Evolutionary conservation across 345 rosid species (phyloP).

Genomic region (Linum lewisii): DNA sequence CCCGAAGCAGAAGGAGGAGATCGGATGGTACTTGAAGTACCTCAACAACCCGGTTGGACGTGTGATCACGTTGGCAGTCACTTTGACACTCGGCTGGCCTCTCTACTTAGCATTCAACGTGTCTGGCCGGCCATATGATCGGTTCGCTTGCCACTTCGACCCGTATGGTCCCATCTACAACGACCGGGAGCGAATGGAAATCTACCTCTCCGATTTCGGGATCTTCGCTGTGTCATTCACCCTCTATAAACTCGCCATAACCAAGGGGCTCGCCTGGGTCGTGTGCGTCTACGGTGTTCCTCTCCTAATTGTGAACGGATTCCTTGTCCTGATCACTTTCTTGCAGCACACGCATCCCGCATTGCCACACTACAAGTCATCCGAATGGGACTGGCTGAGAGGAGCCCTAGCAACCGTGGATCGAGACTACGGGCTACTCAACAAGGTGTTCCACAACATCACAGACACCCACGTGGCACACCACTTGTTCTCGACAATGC

Average conservation of each 20-base stretch:
- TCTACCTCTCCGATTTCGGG: not conserved
- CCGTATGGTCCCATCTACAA: conserved; percentile 20
- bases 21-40: conserved; percentile 20
- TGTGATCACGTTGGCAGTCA: conserved; percentile 9
- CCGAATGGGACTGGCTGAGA: conserved; percentile 29
- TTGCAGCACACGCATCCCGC: conserved; percentile 28
- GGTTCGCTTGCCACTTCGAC: conserved; percentile 26
- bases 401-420: conserved; percentile 28
- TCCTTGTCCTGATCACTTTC: not conserved
- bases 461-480: conserved; percentile 30
- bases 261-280: not conserved
- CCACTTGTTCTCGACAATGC: conserved; percentile 27
- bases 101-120: conserved; percentile 22
- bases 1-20: conserved; percentile 3
- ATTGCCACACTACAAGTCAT: conserved; percentile 22
- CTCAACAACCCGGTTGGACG: conserved; percentile 26
- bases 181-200: conserved; percentile 15
- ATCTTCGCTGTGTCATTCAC: not conserved
- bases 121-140: conserved; percentile 23
- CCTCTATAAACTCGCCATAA: not conserved
- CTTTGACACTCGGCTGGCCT: conserved; percentile 27
- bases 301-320: not conserved
- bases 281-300: not conserved
- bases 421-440: conserved; percentile 26
- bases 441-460: conserved; percentile 27